Evolutionary conservation across 352 stramenopile genomes (phyloP).

Genomic region (Thalassiosira sp.): DNA sequence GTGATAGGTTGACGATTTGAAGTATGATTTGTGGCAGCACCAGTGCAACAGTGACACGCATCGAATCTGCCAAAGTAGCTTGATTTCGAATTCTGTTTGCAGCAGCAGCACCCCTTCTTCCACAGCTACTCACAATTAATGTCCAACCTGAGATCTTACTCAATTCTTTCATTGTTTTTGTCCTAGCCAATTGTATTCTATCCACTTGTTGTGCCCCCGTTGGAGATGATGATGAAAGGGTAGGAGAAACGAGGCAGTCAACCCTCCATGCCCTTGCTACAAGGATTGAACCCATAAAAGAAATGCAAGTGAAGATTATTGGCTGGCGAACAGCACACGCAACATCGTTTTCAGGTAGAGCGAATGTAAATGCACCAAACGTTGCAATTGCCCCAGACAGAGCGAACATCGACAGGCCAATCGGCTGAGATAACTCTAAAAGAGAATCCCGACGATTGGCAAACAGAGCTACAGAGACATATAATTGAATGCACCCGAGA

Average conservation of each 20-base stretch:
- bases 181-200: constrained; percentile 1
- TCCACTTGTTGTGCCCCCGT: neutral
- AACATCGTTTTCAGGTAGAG: constrained; percentile 5
- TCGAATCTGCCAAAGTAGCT: constrained; percentile 7
- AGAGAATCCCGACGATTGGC: constrained; percentile 5
- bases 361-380: constrained; percentile 8
- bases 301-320: constrained; percentile 16
- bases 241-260: constrained; percentile 8
- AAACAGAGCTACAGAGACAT: constrained; percentile 2
- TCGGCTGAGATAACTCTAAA: constrained; percentile 14
- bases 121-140: constrained; percentile 4
- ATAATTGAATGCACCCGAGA: neutral
- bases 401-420: constrained; percentile 1
- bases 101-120: too few relatives aligned
- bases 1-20: constrained; percentile 11
- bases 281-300: constrained; percentile 12
- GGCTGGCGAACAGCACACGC: constrained; percentile 13
- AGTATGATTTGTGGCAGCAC: constrained; percentile 9
- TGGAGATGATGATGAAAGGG: neutral
- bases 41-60: neutral
- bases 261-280: constrained; percentile 18
- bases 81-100: neutral
- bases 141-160: constrained; percentile 6
- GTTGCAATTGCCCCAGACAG: constrained; percentile 11
- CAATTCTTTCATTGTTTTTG: constrained; percentile 1